Percentiles rank a stretch among this genome's conserved stretches.
Evolutionary conservation across 306 rosid species (phyloP).

Genomic region (Bauhinia variegata): DNA sequence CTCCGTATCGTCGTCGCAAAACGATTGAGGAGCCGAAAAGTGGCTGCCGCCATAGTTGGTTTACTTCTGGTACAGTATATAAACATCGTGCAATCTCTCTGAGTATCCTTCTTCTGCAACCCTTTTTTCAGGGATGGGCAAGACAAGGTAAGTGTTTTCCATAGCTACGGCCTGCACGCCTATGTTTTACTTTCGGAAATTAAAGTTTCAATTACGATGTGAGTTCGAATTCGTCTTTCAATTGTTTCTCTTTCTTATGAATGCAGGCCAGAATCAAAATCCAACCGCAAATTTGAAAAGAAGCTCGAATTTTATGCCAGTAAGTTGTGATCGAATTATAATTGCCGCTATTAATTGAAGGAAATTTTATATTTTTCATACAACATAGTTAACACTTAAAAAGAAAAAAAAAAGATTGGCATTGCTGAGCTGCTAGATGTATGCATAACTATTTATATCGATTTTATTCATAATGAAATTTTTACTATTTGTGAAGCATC

Average conservation of each 20-base stretch:
- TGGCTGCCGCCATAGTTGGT: no score
- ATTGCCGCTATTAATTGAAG: no score
- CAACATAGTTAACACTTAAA: background rate
- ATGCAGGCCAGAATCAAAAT: constrained; percentile 43
- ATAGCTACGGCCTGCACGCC: background rate
- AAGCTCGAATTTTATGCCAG: constrained; percentile 57
- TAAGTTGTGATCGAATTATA: constrained; percentile 24
- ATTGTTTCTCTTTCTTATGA: background rate
- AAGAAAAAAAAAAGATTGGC: no score
- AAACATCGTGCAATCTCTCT: background rate
- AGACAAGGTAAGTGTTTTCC: constrained; percentile 29
- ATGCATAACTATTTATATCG: background rate
- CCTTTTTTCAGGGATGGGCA: constrained; percentile 43
- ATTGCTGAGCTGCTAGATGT: background rate
- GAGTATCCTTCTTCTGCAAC: background rate
- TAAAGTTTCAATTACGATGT: background rate
- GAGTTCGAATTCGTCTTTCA: background rate
- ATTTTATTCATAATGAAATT: background rate
- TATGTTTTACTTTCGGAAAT: no score
- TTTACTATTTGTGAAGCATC: background rate
- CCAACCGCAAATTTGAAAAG: constrained; percentile 41
- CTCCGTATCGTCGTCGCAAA: no score
- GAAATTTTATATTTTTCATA: background rate
- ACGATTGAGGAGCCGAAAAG: no score
- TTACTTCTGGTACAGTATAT: no score